These are phyloP conservation scores for Clarireedia sp. DNA, from an alignment of 2,329 filamentous ascomycete species.

Conservation along the genomic window DNA sequence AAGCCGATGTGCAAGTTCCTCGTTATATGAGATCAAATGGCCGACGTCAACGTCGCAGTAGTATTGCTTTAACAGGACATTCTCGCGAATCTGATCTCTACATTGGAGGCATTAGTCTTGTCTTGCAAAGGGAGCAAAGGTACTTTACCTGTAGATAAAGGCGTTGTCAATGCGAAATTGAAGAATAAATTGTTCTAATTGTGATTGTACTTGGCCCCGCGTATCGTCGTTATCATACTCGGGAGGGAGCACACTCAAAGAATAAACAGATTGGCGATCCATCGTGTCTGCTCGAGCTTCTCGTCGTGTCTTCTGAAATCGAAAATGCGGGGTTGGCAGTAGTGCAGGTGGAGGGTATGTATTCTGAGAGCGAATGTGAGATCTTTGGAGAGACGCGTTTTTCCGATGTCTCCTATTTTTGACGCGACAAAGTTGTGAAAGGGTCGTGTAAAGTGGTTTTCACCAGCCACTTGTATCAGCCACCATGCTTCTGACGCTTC, in stretches of 20 bases:
- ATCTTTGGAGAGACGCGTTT: constrained; percentile 8
- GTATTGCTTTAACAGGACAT: constrained; percentile 88
- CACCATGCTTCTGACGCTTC: not conserved
- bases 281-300: constrained; percentile 37
- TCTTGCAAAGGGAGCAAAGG: not conserved
- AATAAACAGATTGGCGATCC: constrained; percentile 84
- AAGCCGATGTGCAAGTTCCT: constrained; percentile 85
- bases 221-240: constrained; percentile 56
- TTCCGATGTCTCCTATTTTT: not conserved
- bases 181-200: constrained; percentile 84
- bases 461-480: not conserved
- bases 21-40: constrained; percentile 91
- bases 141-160: constrained; percentile 78
- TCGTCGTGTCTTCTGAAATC: not conserved
- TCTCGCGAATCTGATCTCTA: constrained; percentile 92
- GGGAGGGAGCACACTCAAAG: constrained; percentile 70
- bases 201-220: constrained; percentile 63
- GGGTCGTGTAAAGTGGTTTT: constrained; percentile 14
- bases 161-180: constrained; percentile 90
- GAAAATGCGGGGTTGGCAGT: not conserved
- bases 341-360: not conserved
- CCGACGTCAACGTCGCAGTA: constrained; percentile 95
- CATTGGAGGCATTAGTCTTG: constrained; percentile 24
- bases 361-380: not conserved
- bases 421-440: constrained; percentile 5